Base-by-base conservation (phyloP, 2,329 filamentous ascomycete genomes). In the Fusarium sp. region DNA sequence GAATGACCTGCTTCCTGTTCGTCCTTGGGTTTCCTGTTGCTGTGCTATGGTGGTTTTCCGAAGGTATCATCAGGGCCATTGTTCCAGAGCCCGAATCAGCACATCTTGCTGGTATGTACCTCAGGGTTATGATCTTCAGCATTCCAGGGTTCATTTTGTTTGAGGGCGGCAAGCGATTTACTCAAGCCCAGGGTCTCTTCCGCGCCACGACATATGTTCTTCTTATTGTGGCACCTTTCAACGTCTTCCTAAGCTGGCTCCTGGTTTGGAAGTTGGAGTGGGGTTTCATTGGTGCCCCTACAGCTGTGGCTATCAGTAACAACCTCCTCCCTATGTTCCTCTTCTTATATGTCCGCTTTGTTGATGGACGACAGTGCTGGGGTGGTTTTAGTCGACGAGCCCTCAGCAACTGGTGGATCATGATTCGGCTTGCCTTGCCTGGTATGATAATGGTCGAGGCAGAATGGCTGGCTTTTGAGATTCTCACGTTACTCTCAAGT, bases 381-480 rank as follows among this genome's bases (percentile, higher is more conserved):
- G 90, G 90, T 58, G 93, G 93, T 14, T 91, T 96, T 76, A 91
- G 88, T 46, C 83, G 81, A 64, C 86, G 87, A 31, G 91, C 91
- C 10, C 83, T 94, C 49, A 81, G 82, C 48, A 95, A 95, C 75
- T 96, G 92, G 92, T 59, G 95, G 73, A 73, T 78, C 11, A 96
- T 97, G 95, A 87, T 98, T 72, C 88, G 89, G 46, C 89, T 98
- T 36, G 93, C 95, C 1, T 82, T 97, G 14, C 94, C 95, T 0
- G 95, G 95, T 2, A 89, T 98, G 76, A 82, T 97, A 68, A 97
- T 97, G 94, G 91, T 98, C 3, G 90, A 96, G 77, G 94, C 95
- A 7, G 95, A 98, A 77, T 97, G 92, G 80, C 85, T 97, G 13
- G 94, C 94, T 9, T 98, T 98, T 77, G 95, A 98, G 77, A 88